Conservation (phyloP, 2,329 filamentous ascomycete genomes). For the Rhynchosporium secalis region DNA sequence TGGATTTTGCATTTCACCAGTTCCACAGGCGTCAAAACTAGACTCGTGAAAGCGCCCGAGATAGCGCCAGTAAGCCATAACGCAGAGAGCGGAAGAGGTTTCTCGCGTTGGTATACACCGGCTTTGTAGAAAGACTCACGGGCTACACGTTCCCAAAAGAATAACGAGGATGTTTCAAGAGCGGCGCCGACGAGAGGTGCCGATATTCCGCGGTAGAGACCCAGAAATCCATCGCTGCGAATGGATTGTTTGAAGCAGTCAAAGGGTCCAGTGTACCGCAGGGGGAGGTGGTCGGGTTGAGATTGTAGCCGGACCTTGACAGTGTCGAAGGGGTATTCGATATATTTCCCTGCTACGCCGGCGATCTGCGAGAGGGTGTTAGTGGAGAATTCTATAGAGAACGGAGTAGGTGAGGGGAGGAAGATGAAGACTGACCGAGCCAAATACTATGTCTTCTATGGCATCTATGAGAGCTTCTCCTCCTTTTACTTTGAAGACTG, state of each 20-base stretch:
- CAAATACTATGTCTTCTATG: conserved; percentile 83
- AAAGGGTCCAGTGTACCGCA: conserved; percentile 80
- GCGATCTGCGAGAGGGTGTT: conserved; percentile 56
- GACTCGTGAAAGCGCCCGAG: conserved; percentile 83
- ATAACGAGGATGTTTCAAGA: conserved; percentile 87
- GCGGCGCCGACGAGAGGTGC: conserved; percentile 89
- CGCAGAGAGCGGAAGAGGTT: conserved; percentile 70
- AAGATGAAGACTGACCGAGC: conserved; percentile 58
- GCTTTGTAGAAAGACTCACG: conserved; percentile 62
- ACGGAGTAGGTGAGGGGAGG: background rate
- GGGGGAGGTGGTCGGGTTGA: conserved; percentile 81
- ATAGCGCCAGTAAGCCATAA: conserved; percentile 81
- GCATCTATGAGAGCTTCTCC: conserved; percentile 51
- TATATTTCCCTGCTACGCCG: conserved; percentile 88
- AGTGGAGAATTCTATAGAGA: conserved; percentile 13
- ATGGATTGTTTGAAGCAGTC: conserved; percentile 93
- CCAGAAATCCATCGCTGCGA: conserved; percentile 69
- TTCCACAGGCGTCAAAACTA: conserved; percentile 92
- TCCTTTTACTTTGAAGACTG: conserved; percentile 23
- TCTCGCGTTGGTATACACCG: conserved; percentile 51
- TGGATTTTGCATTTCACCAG: conserved; percentile 99
- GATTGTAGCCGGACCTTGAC: conserved; percentile 97
- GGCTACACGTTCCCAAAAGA: conserved; percentile 83
- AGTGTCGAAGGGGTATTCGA: conserved; percentile 98
- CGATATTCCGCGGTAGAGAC: conserved; percentile 86